These are phyloP conservation scores for Penicillium digitatum DNA, from an alignment of 2,329 filamentous ascomycete genomes.

Conservation along the genomic window DNA sequence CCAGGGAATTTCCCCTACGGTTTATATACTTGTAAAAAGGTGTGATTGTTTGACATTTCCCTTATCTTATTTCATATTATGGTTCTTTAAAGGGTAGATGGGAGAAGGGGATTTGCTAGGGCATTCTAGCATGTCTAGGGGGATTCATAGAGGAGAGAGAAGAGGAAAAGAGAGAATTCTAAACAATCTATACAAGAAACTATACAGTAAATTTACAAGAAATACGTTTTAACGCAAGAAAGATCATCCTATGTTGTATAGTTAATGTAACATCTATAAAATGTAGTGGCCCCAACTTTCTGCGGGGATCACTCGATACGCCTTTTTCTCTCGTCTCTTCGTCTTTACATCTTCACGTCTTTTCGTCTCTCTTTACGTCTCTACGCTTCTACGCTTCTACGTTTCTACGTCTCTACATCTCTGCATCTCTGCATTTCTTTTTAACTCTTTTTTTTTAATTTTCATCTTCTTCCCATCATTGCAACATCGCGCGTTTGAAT, in stretches of 20 bases:
- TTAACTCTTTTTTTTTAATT: background rate
- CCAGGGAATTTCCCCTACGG: background rate
- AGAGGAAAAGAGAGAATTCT: background rate
- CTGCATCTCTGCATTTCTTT: too few species aligned
- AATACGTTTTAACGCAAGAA: too few species aligned
- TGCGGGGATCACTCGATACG: slow-evolving; percentile 2
- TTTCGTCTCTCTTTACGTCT: background rate
- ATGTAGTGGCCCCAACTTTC: background rate
- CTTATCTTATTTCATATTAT: background rate
- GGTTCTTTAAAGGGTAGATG: background rate
- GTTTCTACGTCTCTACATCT: too few species aligned
- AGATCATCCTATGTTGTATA: too few species aligned
- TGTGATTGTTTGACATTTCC: background rate
- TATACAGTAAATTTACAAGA: too few species aligned
- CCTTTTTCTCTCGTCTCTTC: background rate
- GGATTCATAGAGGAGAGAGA: background rate
- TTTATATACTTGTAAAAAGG: background rate
- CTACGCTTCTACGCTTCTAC: background rate
- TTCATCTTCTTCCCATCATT: background rate
- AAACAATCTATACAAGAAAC: too few species aligned
- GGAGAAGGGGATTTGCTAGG: background rate
- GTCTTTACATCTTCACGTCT: background rate
- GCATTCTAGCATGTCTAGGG: background rate
- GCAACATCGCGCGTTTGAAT: background rate
- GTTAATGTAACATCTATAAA: too few species aligned